Percentiles rank a stretch among this genome's conserved stretches.
Evolutionary conservation across 2,329 filamentous ascomycete genomes (phyloP).

Genomic region (Clarireedia sp.): DNA sequence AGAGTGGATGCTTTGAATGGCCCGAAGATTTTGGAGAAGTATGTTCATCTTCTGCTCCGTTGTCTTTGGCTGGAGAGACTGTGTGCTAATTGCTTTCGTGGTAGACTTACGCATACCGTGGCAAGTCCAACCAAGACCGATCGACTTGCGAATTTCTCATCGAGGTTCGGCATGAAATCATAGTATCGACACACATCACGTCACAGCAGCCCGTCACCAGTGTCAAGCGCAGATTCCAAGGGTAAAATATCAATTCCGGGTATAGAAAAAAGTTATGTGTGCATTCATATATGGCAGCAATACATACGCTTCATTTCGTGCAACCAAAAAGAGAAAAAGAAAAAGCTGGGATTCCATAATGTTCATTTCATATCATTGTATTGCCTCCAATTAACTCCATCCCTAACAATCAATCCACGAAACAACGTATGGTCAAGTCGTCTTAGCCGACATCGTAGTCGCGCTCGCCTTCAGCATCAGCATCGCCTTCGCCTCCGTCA

Average conservation of each 20-base stretch:
- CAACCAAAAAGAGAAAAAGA: not conserved
- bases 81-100: not conserved
- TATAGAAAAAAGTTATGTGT: not conserved
- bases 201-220: not conserved
- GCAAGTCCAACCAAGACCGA: constrained; percentile 51
- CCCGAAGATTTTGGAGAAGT: constrained; percentile 87
- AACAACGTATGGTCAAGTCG: not conserved
- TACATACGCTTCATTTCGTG: constrained; percentile 6
- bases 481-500: constrained; percentile 35
- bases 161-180: constrained; percentile 58
- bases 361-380: constrained; percentile 1
- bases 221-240: too few species aligned
- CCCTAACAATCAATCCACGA: not conserved
- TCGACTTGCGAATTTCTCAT: constrained; percentile 65
- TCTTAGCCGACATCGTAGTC: constrained; percentile 34
- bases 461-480: constrained; percentile 38
- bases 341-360: not conserved
- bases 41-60: constrained; percentile 26
- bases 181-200: not conserved
- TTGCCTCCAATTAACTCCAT: constrained; percentile 10
- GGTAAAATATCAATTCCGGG: not conserved
- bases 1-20: constrained; percentile 88
- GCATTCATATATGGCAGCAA: constrained; percentile 1
- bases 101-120: constrained; percentile 56
- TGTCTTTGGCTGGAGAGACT: not conserved